Conservation (phyloP, 495 filamentous ascomycete species). For the Aspergillus mulundensis region DNA sequence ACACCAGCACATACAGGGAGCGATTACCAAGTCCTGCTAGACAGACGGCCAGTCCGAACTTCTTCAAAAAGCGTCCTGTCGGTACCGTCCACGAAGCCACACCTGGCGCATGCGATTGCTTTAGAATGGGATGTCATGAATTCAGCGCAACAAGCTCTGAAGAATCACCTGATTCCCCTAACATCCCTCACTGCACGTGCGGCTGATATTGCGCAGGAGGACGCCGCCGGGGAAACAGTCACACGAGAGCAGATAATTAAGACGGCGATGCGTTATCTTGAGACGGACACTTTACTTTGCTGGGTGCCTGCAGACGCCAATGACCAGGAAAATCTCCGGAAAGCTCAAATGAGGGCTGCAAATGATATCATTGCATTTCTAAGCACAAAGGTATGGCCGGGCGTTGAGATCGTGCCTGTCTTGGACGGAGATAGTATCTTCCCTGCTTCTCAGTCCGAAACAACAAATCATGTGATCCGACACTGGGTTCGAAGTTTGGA, state of each 20-base stretch:
- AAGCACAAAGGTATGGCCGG: conserved; percentile 76
- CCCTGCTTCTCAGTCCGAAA: conserved; percentile 63
- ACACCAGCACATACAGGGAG: conserved; percentile 50
- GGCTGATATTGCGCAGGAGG: conserved; percentile 68
- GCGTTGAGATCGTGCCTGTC: conserved; percentile 69
- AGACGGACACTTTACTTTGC: conserved; percentile 92
- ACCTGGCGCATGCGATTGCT: conserved; percentile 82
- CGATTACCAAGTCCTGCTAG: conserved; percentile 68
- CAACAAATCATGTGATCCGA: conserved; percentile 67
- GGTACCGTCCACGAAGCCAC: conserved; percentile 68
- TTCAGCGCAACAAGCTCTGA: conserved; percentile 70
- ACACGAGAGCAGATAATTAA: conserved; percentile 56
- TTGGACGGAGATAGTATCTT: conserved; percentile 70
- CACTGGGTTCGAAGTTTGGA: conserved; percentile 73
- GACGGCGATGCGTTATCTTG: conserved; percentile 76
- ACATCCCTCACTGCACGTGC: conserved; percentile 80
- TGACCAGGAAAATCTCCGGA: conserved; percentile 55
- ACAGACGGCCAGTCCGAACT: conserved; percentile 71
- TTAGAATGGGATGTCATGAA: conserved; percentile 87
- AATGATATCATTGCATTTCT: conserved; percentile 65
- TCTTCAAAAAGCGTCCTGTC: conserved; percentile 68
- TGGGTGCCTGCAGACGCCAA: conserved; percentile 65
- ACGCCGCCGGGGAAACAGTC: conserved; percentile 42
- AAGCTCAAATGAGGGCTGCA: conserved; percentile 64
- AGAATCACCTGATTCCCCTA: conserved; percentile 80